Evolutionary conservation across 2,329 filamentous ascomycete species (phyloP).

Genomic region (Colletotrichum shisoi): DNA sequence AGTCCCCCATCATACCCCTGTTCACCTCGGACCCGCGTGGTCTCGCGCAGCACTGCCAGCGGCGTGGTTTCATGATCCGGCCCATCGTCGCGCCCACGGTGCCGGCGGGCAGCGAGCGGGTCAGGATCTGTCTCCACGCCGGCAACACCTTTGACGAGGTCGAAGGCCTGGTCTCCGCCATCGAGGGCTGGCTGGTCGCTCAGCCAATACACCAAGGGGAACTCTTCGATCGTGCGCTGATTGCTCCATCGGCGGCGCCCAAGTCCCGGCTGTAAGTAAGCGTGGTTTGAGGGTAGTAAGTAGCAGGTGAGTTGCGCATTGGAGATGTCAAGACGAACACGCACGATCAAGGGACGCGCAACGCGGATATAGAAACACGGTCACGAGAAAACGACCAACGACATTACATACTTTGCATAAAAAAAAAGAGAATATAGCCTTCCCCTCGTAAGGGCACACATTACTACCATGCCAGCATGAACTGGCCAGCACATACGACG

Average conservation of each 20-base stretch:
- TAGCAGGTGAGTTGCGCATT: no score
- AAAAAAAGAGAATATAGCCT: not conserved
- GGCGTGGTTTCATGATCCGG: conserved; percentile 65
- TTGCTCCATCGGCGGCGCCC: not conserved
- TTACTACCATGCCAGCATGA: conserved; percentile 16
- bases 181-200: conserved; percentile 56
- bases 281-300: not conserved
- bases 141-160: conserved; percentile 68
- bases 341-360: no score
- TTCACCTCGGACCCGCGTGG: conserved; percentile 65
- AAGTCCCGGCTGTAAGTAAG: conserved; percentile 26
- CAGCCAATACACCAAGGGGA: conserved; percentile 3
- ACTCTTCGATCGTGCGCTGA: not conserved
- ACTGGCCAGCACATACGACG: conserved; percentile 27
- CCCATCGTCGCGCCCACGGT: conserved; percentile 75
- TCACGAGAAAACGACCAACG: not conserved
- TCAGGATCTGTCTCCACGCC: conserved; percentile 73
- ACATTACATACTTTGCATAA: not conserved
- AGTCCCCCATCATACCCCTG: conserved; percentile 71
- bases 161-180: conserved; percentile 58
- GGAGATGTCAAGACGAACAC: not conserved
- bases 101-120: conserved; percentile 67
- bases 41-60: conserved; percentile 68
- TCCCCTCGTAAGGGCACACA: not conserved
- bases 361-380: not conserved